Evolutionary conservation across 2,329 filamentous ascomycete species (phyloP), one percentile per base, ranked within the genome.

Genomic region (Lachnellula occidentalis): DNA sequence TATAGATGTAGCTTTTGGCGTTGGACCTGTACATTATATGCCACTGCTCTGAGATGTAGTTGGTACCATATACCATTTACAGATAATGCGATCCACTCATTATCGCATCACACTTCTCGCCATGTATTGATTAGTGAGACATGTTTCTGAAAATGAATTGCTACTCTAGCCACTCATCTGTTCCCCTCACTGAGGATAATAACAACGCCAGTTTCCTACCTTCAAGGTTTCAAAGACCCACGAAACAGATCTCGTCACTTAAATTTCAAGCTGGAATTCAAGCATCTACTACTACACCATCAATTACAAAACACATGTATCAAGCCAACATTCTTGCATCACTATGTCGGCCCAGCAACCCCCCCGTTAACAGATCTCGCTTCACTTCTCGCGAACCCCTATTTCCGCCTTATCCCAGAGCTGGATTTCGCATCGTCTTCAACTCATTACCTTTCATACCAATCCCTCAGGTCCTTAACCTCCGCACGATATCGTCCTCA

Each of bases 381-480:
- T 34, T 41, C 48, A 6, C 50, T 57, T 39, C 41, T 47, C 12
- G 22, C 17, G 41, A 53, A 36, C 21, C 52, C 52, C 21, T 24
- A 55, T 15, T 36, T 31, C 19, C 31, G 42, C 14, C 17, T 15
- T 12, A 31, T 55, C 14, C 41, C 31, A 15, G 17, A 22, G 48
- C 37, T 17, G n/a, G 19, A 22, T 19, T 60, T 5, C 19, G 21
- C 17, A 21, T 34, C 15, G 39, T 57, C 31, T 24, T 61, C 7
- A 24, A 50, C 27, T 37, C 56, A 34, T n/a, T 45, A 27, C 58
- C 61, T 3, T 63, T 63, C 39, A 42, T 63, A 21, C 42, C 55
- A 5, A 47, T 64, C 19, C 36, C 57, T 1, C 45, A 45, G 4
- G 50, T 46, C 7, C 50, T 60, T 6, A 64, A 62, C 49, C 52